These are phyloP conservation scores for Eremothecium coryli DNA, from an alignment of 1,139 yeast genomes.

Conservation along the genomic window DNA sequence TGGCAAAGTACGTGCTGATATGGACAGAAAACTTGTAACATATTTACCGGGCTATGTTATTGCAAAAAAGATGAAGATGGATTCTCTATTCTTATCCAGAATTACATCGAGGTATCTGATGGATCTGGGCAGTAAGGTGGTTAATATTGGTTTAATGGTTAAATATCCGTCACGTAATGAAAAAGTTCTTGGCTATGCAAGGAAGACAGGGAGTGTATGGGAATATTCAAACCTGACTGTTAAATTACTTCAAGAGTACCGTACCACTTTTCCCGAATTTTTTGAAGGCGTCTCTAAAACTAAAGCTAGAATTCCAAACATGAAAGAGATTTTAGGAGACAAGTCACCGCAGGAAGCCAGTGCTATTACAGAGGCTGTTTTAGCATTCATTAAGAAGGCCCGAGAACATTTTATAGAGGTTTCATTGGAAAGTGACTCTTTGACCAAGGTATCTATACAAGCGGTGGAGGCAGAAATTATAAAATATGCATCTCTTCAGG, in stretches of 20 bases:
- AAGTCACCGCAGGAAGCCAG: slow-evolving; percentile 36
- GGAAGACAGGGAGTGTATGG: slow-evolving; percentile 65
- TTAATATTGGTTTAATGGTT: slow-evolving; percentile 77
- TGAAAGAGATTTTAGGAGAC: slow-evolving; percentile 35
- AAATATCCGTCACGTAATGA: slow-evolving; percentile 72
- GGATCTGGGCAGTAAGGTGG: slow-evolving; percentile 42
- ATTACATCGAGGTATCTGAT: slow-evolving; percentile 68
- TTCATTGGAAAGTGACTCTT: slow-evolving; percentile 68
- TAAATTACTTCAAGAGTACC: slow-evolving; percentile 54
- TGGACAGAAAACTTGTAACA: slow-evolving; percentile 47
- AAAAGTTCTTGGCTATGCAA: slow-evolving; percentile 83
- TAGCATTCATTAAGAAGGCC: slow-evolving; percentile 50
- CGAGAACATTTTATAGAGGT: slow-evolving; percentile 53
- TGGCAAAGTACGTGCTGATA: slow-evolving; percentile 48
- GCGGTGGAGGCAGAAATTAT: slow-evolving; percentile 62
- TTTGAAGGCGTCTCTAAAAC: slow-evolving; percentile 33
- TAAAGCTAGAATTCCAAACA: slow-evolving; percentile 34
- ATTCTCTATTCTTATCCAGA: slow-evolving; percentile 61
- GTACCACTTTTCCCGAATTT: slow-evolving; percentile 50
- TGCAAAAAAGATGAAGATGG: slow-evolving; percentile 47
- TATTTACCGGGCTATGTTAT: slow-evolving; percentile 66
- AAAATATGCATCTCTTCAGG: slow-evolving; percentile 37
- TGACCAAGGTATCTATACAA: slow-evolving; percentile 56
- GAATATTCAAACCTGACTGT: slow-evolving; percentile 73
- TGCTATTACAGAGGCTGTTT: slow-evolving; percentile 37